Evolutionary conservation across 2,329 filamentous ascomycete genomes (phyloP), one percentile per base, ranked within the genome.

Genomic region (Lomentospora prolificans): DNA sequence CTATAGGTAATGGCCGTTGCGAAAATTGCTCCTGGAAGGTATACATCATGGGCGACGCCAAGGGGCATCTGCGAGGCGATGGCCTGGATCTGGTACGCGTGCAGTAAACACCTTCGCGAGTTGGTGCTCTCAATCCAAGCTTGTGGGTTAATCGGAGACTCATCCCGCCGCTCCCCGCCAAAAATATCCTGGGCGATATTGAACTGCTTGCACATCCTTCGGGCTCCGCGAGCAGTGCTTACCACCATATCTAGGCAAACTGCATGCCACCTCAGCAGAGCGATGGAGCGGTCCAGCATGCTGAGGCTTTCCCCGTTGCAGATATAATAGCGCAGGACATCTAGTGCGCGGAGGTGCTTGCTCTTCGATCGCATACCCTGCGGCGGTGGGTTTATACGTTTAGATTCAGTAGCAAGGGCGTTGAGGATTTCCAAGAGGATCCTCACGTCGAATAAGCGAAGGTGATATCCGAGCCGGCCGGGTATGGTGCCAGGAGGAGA

Each of bases 1-100:
- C 25, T 71, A 70, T 28, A 67, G 66, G 55, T 76, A 73, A 19
- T 74, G 73, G 53, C 72, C 75, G 59, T 78, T 76, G 60, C 30
- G 12, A 33, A 33, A 7, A 33, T 33, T 6, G 30, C 30, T 7
- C 30, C 30, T 6, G 30, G 30, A 12, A 33, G 30, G 30, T 33
- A 33, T 7, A 33, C 30, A 12, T 33, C 30, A 12, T 33, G 30
- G 7, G 30, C 30, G 30, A 33, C 30, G 30, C 30, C 30, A 12
- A 33, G 30, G 7, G 30, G 30, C 30, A 33, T 33, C 30, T 33
- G 30, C 7, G 7, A 7, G 30, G 30, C 30, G 30, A 33, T 33
- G 30, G 30, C 30, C 30, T 33, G 30, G 30, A 33, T 33, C 30
- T 33, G 30, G 30, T 33, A 33, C 6, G 30, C 30, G 30, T 33